These are phyloP conservation scores for Entophlyctis helioformis DNA, from an alignment of 192 early-diverging fungal genomes.

Conservation along the genomic window DNA sequence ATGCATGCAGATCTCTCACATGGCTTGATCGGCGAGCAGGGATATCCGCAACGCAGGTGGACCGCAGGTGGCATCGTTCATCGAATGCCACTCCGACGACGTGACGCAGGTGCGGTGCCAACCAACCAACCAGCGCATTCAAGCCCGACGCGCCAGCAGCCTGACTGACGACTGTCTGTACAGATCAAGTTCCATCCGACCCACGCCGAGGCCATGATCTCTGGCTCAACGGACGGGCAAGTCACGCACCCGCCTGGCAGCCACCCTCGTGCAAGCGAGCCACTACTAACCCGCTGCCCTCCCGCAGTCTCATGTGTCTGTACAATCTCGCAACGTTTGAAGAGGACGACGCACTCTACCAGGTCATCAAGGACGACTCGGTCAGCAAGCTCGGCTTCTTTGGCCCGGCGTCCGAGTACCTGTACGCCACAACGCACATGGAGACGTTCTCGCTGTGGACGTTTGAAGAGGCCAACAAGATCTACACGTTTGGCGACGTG, in stretches of 20 bases:
- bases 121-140: not conserved
- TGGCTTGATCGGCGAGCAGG: too few relatives aligned
- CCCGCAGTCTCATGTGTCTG: constrained; percentile 43
- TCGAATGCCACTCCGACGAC: constrained; percentile 42
- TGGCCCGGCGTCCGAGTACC: constrained; percentile 77
- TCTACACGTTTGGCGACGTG: constrained; percentile 67
- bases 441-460: constrained; percentile 82
- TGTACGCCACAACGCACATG: constrained; percentile 79
- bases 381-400: constrained; percentile 84
- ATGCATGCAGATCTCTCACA: too few relatives aligned
- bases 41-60: too few relatives aligned
- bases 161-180: not conserved
- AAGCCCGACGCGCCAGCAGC: not conserved
- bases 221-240: constrained; percentile 32
- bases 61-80: too few relatives aligned
- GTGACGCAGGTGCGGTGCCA: constrained; percentile 24
- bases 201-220: constrained; percentile 15
- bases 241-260: not conserved
- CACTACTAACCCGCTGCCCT: not conserved
- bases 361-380: constrained; percentile 71
- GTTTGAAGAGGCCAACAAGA: constrained; percentile 27
- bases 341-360: constrained; percentile 81
- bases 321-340: constrained; percentile 58
- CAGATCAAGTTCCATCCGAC: constrained; percentile 31
- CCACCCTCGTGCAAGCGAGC: not conserved